Conservation (phyloP, 768 basidiomycete genomes). For the Suillus discolor region DNA sequence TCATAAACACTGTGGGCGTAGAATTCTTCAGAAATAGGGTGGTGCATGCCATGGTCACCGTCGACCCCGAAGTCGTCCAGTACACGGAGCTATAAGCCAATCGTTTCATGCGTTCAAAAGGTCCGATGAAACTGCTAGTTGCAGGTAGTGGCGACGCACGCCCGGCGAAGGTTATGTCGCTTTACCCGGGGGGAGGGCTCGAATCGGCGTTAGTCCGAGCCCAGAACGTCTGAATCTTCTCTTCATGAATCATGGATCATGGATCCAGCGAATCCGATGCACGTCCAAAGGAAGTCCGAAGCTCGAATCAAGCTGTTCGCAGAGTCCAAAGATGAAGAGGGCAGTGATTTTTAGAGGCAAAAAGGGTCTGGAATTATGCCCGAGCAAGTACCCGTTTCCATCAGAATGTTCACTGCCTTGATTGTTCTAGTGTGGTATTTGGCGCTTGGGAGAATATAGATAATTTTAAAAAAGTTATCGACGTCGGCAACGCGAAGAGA, state of each 20-base stretch:
- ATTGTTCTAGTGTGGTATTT: conserved; percentile 17
- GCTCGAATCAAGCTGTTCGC: neutral
- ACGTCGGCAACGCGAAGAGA: conserved; percentile 7
- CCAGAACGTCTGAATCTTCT: neutral
- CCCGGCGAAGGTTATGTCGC: neutral
- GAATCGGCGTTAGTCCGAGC: conserved; percentile 1
- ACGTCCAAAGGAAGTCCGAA: conserved; percentile 4
- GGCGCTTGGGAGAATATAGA: conserved; percentile 2
- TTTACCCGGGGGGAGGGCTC: neutral
- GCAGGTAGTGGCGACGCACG: neutral
- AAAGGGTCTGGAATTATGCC: conserved; percentile 11
- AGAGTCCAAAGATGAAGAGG: conserved; percentile 10
- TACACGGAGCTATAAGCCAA: neutral
- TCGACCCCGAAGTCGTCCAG: neutral
- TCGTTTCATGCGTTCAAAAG: neutral
- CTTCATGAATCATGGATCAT: conserved; percentile 2
- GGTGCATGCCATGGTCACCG: neutral
- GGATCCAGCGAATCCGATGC: conserved; percentile 8
- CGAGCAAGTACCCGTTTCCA: conserved; percentile 26
- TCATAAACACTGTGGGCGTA: neutral
- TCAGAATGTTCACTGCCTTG: conserved; percentile 34
- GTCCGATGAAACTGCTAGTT: neutral
- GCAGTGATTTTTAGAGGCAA: conserved; percentile 9
- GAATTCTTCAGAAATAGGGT: neutral
- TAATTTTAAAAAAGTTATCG: conserved; percentile 10